Evolutionary conservation across 257 asterid genomes (phyloP).

Genomic region (Lavandula angustifolia): DNA sequence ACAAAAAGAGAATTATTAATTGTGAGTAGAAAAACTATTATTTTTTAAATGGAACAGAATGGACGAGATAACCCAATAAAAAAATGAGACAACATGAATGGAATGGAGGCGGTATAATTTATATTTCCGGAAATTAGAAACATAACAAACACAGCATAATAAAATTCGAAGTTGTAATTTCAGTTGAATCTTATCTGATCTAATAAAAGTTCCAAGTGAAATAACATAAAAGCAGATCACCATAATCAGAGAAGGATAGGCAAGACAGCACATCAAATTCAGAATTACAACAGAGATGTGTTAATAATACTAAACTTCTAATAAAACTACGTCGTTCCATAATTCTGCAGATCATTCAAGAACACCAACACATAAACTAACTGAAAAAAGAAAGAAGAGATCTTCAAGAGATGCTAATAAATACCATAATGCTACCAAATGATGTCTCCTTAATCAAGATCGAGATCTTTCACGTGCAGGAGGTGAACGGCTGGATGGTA

Average conservation of each 20-base stretch:
- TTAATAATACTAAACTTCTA: slow-evolving; percentile 16
- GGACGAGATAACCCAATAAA: too few relatives aligned
- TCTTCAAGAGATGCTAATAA: not conserved
- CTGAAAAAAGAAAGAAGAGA: not conserved
- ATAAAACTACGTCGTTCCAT: slow-evolving; percentile 27
- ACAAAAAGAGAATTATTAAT: too few relatives aligned
- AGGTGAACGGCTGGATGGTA: slow-evolving; percentile 34
- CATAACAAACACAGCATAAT: too few relatives aligned
- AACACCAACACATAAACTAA: slow-evolving; percentile 18
- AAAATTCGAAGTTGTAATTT: too few relatives aligned
- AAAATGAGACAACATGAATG: too few relatives aligned
- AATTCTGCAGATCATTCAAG: slow-evolving; percentile 24
- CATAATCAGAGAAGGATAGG: slow-evolving; percentile 19
- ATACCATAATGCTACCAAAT: slow-evolving; percentile 1
- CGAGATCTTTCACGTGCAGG: slow-evolving; percentile 65
- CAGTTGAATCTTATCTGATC: too few relatives aligned
- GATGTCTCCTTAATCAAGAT: slow-evolving; percentile 46
- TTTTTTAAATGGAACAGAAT: too few relatives aligned
- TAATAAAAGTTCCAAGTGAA: too few relatives aligned
- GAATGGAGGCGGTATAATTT: too few relatives aligned
- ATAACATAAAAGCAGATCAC: not conserved
- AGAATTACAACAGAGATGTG: slow-evolving; percentile 18
- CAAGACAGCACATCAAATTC: slow-evolving; percentile 14
- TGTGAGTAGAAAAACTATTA: too few relatives aligned
- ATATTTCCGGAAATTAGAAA: too few relatives aligned